These are phyloP conservation scores for Neopestalotiopsis sp. DNA, from an alignment of 2,329 filamentous ascomycete genomes.

Conservation along the genomic window DNA sequence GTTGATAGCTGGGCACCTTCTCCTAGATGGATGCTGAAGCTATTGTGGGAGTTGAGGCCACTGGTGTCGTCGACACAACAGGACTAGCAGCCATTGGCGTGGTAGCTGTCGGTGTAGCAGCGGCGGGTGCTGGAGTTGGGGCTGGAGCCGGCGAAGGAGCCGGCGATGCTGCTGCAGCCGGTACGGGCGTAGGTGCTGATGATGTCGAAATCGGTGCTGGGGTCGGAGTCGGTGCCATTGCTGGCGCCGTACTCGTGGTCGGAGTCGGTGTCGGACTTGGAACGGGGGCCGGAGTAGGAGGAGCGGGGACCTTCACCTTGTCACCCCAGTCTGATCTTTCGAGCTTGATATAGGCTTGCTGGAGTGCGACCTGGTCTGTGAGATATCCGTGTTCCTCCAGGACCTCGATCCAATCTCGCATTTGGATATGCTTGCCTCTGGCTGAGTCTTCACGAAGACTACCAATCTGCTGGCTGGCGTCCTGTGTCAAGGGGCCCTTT, in stretches of 20 bases:
- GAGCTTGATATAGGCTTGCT: conserved; percentile 60
- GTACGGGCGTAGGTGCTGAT: neutral
- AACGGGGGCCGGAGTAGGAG: neutral
- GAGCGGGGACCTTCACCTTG: conserved; percentile 22
- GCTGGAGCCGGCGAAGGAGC: neutral
- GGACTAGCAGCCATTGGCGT: neutral
- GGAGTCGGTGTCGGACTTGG: neutral
- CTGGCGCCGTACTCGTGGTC: neutral
- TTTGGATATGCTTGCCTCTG: conserved; percentile 79
- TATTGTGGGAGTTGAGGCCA: neutral
- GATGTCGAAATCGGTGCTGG: neutral
- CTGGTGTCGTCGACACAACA: neutral
- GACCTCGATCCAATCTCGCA: conserved; percentile 81
- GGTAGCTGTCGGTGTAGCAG: conserved; percentile 4
- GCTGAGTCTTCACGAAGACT: conserved; percentile 79
- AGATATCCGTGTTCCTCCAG: conserved; percentile 74
- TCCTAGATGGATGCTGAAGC: no score
- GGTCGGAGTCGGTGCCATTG: neutral
- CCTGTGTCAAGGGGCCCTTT: conserved; percentile 53
- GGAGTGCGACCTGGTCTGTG: conserved; percentile 66
- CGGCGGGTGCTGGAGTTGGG: neutral
- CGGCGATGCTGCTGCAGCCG: neutral
- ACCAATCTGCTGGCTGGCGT: conserved; percentile 70
- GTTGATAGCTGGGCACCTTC: no score
- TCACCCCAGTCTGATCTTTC: conserved; percentile 49